Base-by-base conservation (phyloP, 805 yeast species). In the Lipomyces yamanashiensis region DNA sequence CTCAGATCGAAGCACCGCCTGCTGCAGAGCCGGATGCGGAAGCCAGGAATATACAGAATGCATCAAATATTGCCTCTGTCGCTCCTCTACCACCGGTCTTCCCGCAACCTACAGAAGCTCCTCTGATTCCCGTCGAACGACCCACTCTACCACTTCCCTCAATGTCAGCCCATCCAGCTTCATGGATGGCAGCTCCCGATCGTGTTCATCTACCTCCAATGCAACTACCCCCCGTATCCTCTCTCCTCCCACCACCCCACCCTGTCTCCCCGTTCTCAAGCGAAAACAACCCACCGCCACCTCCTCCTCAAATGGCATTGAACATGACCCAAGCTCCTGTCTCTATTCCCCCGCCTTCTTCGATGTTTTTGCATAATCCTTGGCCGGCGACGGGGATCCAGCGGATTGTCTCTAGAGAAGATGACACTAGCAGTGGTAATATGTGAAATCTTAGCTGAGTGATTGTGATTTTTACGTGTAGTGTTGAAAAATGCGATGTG, bases 221-320 rank as follows among this genome's bases (percentile, higher is more conserved):
- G 41, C 54, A 33, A 36, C 36, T 50, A 7, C 54, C 54, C 13
- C 41, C 54, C 12, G 54, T 50, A 13, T 36, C 54, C 7, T 33
- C 41, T 7, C 39, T 50, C 2, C 34, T 47, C 2, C 9, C 51
- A 7, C 28, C 28, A 28, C 5, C 28, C 5, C 28, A 28, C 28
- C 28, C 28, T 5, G 28, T 28, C 28, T 28, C 28, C 5, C 28
- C 28, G 28, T 28, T 28, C 28, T 28, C 28, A 28, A 28, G 5
- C 28, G 47, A 43, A 13, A 43, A n/a, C 17, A 43, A 6, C 9
- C 21, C 47, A n/a, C 51, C 17, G 3, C n/a, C 21, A 10, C 51
- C 33, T 28, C 51, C 28, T 28, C 28, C 28, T 28, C 28, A 2
- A 28, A 28, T 28, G 28, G 5, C 28, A 28, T 3, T 28, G 28